A percentile compares a stretch with the other conserved stretches of the same genome.
These are phyloP conservation scores for Psilocybe mexicana DNA, from an alignment of 1,284 basidiomycete species.

Conservation along the genomic window DNA sequence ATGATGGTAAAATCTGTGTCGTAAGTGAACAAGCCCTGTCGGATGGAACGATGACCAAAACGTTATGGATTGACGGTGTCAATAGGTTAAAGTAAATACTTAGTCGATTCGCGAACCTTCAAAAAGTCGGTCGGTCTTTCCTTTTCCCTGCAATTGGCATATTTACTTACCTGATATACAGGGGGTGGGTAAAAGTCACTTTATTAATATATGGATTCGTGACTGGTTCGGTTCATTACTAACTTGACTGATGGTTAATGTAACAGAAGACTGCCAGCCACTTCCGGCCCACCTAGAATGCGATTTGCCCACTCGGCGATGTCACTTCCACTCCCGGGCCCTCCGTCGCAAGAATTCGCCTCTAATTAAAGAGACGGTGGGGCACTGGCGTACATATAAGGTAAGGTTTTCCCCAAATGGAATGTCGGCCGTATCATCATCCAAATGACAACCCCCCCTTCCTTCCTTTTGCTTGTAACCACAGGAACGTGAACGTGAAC, in stretches of 20 bases:
- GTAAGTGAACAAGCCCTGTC: neutral
- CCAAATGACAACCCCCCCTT: neutral
- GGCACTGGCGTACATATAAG: neutral
- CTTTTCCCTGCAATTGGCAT: neutral
- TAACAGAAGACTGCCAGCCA: neutral
- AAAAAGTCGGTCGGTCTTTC: neutral
- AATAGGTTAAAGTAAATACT: neutral
- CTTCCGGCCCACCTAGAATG: neutral
- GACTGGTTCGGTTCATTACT: constrained; percentile 1
- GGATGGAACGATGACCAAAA: neutral
- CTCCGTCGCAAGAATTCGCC: neutral
- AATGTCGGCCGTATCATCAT: neutral
- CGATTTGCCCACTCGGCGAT: neutral
- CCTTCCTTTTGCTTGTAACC: constrained; percentile 1
- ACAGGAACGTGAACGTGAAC: neutral
- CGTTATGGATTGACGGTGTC: constrained; percentile 1
- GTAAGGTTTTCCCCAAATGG: constrained; percentile 2
- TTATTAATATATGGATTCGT: neutral
- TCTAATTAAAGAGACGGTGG: neutral
- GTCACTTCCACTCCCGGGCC: neutral
- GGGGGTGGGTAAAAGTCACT: neutral
- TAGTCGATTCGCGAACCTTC: neutral
- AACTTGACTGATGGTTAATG: too few species aligned
- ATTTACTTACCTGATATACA: neutral
- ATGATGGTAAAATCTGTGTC: neutral